Base-by-base conservation (phyloP, 2,329 filamentous ascomycete species). In the Aspergillus sp. region DNA sequence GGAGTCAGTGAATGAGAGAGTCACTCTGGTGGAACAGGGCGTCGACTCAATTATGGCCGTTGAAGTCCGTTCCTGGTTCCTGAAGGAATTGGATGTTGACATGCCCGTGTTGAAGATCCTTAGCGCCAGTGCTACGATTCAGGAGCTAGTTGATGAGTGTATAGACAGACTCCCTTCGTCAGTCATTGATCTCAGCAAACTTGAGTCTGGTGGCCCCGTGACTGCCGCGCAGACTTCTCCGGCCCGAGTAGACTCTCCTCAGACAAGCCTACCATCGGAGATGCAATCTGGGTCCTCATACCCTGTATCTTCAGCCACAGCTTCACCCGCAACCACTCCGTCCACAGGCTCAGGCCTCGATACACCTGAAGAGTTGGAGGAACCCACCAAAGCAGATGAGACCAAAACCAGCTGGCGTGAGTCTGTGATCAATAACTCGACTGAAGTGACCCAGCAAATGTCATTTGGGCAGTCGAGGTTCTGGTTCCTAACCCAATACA, bases 31-130 rank as follows among this genome's bases (percentile, higher is more conserved):
- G 3, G 69, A 75, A 42, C 64, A 70, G 17, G 67, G 72, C 1
- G 50, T 71, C 7, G 74, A 76, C 52, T 75, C 72, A 2, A 55
- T 76, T 1, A 50, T 73, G 14, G 70, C 72, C 0, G 72, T 76
- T 3, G 69, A 73, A 21, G 49, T 76, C 2, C 73, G 78, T 0
- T 64, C 73, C 1, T 83, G 79, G 79, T 78, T 81, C 53, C 38
- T 75, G 16, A 77, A 78, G 49, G 65, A 76, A 36, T 36, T 80
- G 0, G 53, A 74, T 0, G 62, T 75, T 0, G 74, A 81, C 41
- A 69, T 81, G 0, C 74, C 77, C 0, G 72, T 81, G 1, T 63
- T 81, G 4, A 76, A 76, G 51, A 4, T 62, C 14, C n/a, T 17
- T 42, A 11, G 19, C 23, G 23, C 23, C 23, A 25, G 19, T 19